Conservation (phyloP, 345 rosid species). For the Brassica rapa region DNA sequence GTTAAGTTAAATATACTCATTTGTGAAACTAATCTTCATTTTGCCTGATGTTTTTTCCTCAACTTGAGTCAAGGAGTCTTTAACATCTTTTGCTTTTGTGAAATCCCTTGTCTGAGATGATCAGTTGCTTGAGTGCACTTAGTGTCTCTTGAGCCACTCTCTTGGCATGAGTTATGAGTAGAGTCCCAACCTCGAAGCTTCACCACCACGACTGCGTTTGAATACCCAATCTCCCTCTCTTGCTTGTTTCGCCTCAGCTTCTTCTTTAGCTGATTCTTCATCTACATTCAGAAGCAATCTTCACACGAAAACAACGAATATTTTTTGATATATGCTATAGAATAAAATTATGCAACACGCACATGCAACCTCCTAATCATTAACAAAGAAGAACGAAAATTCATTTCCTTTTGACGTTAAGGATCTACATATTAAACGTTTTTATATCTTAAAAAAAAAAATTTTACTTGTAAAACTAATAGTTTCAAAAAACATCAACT, state of each 20-base stretch:
- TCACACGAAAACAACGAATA: neutral
- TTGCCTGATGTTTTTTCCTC: no score
- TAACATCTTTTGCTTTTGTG: neutral
- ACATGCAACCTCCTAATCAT: neutral
- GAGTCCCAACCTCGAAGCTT: conserved; percentile 85
- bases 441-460: neutral
- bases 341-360: neutral
- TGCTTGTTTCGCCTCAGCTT: conserved; percentile 55
- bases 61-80: neutral
- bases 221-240: conserved; percentile 58
- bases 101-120: conserved; percentile 71
- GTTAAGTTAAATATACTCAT: neutral
- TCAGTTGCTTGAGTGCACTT: conserved; percentile 75
- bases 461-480: neutral
- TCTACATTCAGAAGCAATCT: conserved; percentile 43
- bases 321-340: neutral
- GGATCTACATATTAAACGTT: neutral
- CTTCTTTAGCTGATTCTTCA: conserved; percentile 76
- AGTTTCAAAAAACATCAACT: neutral
- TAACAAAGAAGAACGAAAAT: neutral
- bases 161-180: conserved; percentile 47
- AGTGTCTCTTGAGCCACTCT: conserved; percentile 75
- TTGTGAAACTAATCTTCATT: no score
- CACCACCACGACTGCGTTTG: conserved; percentile 86
- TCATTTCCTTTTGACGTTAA: neutral